A percentile compares a stretch with the other conserved stretches of the same genome.
These are phyloP conservation scores for Phytophthora brassicae DNA, from an alignment of 352 stramenopile genomes.

Conservation along the genomic window DNA sequence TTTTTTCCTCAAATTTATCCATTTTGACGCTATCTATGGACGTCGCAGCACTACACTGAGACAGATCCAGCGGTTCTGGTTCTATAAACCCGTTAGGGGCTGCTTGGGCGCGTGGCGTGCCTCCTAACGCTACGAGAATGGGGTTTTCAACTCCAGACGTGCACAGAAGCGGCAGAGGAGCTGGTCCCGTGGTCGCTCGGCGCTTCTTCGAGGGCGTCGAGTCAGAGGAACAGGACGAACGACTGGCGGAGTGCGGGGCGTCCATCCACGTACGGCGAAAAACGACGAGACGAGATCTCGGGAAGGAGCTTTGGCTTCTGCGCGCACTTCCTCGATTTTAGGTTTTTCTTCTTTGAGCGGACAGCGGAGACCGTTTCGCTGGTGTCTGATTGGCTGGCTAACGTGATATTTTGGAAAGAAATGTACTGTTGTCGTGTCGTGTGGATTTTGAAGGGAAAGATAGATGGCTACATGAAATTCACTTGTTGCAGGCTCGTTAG, in stretches of 20 bases:
- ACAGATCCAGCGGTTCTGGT: constrained; percentile 49
- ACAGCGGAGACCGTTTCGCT: no score
- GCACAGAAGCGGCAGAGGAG: constrained; percentile 21
- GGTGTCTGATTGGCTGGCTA: no score
- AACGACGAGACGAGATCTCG: no score
- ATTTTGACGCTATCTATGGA: constrained; percentile 16
- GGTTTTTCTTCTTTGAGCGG: no score
- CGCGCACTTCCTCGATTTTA: no score
- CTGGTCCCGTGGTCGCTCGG: constrained; percentile 17
- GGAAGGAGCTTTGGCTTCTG: no score
- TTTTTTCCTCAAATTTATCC: constrained; percentile 11
- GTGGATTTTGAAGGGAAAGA: no score
- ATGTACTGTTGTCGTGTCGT: no score
- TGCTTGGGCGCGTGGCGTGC: constrained; percentile 45
- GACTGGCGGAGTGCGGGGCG: not conserved
- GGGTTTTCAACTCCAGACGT: constrained; percentile 48
- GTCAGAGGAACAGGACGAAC: constrained; percentile 26
- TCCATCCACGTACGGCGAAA: constrained; percentile 27
- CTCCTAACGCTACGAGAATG: constrained; percentile 59
- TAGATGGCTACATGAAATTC: no score
- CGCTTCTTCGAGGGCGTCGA: constrained; percentile 61
- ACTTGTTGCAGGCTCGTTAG: no score
- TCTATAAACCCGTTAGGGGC: constrained; percentile 27
- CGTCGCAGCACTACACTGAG: constrained; percentile 12
- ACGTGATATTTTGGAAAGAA: no score